Conservation (phyloP, 345 rosid species). For the Mallotus nudiflorus region DNA sequence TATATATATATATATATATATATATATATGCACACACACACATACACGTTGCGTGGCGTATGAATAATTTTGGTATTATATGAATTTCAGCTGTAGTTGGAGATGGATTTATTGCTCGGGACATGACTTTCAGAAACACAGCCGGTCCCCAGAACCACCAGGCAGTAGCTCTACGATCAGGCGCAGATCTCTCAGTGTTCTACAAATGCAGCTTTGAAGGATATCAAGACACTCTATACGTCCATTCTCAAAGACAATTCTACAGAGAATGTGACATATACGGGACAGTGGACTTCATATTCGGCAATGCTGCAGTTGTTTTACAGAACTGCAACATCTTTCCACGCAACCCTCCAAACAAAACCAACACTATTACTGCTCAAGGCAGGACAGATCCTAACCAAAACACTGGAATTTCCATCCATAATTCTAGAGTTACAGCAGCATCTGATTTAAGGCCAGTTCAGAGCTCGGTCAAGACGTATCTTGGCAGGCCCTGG, state of each 20-base stretch:
- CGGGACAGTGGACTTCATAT: conserved; percentile 66
- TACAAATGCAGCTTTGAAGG: conserved; percentile 44
- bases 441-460: conserved; percentile 39
- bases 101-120: conserved; percentile 55
- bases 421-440: conserved; percentile 51
- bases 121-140: conserved; percentile 57
- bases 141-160: conserved; percentile 60
- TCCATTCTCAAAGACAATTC: conserved; percentile 55
- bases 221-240: conserved; percentile 63
- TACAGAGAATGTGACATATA: conserved; percentile 43
- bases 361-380: conserved; percentile 58
- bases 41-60: no score
- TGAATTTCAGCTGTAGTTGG: conserved; percentile 42
- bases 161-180: conserved; percentile 66
- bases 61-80: no score
- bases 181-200: conserved; percentile 50
- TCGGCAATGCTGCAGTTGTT: conserved; percentile 63
- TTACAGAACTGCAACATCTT: conserved; percentile 57
- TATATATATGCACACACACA: no score
- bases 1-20: no score
- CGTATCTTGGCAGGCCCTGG: conserved; percentile 75
- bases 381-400: conserved; percentile 55
- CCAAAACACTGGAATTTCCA: conserved; percentile 60
- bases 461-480: conserved; percentile 26
- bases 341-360: conserved; percentile 42